Evolutionary conservation across 352 stramenopile genomes (phyloP), one percentile per base, ranked within the genome.

Genomic region (Thalassiosira pacifica): DNA sequence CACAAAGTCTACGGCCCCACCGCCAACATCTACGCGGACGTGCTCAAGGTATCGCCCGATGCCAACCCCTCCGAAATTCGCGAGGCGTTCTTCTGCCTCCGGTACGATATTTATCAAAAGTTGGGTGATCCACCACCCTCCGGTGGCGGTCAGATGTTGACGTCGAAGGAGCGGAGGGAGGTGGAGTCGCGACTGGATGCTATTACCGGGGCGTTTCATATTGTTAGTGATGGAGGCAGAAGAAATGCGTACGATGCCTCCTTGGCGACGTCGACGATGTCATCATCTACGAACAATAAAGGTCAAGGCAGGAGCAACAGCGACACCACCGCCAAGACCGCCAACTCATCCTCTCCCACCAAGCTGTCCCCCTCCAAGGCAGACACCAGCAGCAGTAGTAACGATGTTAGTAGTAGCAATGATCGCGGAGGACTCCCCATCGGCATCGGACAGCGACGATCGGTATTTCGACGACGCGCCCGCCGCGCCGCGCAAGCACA

Each of bases 61-160:
- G 57, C 80, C 24, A 73, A 66, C 26, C 55, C 27, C 9, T 42
- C 61, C 1, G 72, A 83, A 64, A 87, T 87, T 65, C 73, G 80
- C 24, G 80, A 87, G 63, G 80, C 80, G 29, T 87, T 80, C 80
- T 87, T 87, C 40, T 87, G 80, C 53, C 55, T 87, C 1, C 66
- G 80, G 16, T 87, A 87, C 37, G 73, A 79, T 27, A 69, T 79
- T 45, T 83, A 83, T 53, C 73, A 79, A 32, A 57, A 66, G 22
- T 40, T 83, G 29, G 61, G 40, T 5, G 27, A 67, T 24, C 52
- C 53, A 1, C 9, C 8, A 10, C 61, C 22, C 29, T 10, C 22
- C 40, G 27, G 24, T 37, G 37, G 40, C 45, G 26, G 29, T 18
- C 48, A 24, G 8, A 32, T 2, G 0, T 9, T 34, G 16, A 18